Conservation (phyloP, 768 basidiomycete species). For the Phylloporus sp. region DNA sequence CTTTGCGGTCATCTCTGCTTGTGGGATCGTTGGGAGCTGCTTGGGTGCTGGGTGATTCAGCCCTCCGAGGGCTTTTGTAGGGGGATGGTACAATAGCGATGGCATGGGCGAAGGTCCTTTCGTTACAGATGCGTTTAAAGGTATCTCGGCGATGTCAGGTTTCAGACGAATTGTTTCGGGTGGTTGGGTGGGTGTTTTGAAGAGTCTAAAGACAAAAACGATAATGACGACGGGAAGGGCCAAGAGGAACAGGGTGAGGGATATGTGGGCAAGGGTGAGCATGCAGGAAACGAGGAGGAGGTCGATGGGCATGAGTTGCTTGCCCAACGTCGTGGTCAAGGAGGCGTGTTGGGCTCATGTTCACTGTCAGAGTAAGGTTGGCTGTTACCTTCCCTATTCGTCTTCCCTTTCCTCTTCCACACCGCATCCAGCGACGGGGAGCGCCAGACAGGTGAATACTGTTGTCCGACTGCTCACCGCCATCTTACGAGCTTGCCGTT, state of each 20-base stretch:
- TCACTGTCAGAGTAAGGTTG: constrained; percentile 7
- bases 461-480: constrained; percentile 11
- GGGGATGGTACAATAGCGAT: constrained; percentile 12
- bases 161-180: neutral
- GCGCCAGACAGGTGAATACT: neutral
- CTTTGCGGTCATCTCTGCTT: constrained; percentile 24
- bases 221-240: constrained; percentile 6
- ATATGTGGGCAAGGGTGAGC: constrained; percentile 12
- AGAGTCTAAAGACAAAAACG: constrained; percentile 3
- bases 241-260: neutral
- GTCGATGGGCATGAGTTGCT: constrained; percentile 5
- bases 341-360: constrained; percentile 30
- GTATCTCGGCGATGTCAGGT: neutral
- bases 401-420: neutral
- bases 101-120: constrained; percentile 12
- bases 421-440: neutral
- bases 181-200: neutral
- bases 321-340: neutral
- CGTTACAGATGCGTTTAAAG: neutral
- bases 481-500: neutral
- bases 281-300: constrained; percentile 5
- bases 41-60: constrained; percentile 1
- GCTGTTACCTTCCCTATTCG: constrained; percentile 12
- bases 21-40: neutral
- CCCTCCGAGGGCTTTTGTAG: constrained; percentile 5